A percentile compares a stretch with the other conserved stretches of the same genome.
phyloP scores from a whole-genome alignment of 2,329 filamentous ascomycete species.

The Fusarium poae region DNA sequence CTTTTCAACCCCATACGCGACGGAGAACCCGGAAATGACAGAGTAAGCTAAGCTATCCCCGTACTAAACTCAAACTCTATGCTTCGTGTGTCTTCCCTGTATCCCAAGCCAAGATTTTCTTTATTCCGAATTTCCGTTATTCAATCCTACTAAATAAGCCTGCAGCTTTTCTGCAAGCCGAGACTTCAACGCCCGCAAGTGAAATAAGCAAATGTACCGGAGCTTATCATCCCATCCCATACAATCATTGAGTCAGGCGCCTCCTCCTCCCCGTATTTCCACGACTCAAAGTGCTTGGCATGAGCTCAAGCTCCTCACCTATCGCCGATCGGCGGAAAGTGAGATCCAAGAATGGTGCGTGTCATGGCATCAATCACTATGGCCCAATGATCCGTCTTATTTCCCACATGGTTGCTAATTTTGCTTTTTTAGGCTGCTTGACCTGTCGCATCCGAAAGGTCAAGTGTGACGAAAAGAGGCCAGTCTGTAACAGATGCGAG shows the following conservation, averaged over 20 bases:
- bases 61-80: conserved; percentile 6
- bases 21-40: neutral
- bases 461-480: conserved; percentile 42
- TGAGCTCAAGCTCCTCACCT: conserved; percentile 16
- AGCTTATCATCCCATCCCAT: neutral
- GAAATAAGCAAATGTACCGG: neutral
- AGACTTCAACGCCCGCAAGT: conserved; percentile 1
- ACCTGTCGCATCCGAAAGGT: conserved; percentile 45
- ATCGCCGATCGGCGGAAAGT: conserved; percentile 30
- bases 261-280: neutral
- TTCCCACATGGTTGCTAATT: neutral
- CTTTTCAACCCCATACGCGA: neutral
- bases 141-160: neutral
- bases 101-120: neutral
- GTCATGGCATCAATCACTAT: neutral
- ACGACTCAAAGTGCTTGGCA: conserved; percentile 13
- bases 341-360: conserved; percentile 42
- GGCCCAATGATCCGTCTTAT: neutral
- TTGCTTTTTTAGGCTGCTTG: conserved; percentile 25
- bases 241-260: conserved; percentile 6
- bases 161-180: neutral
- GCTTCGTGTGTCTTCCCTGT: neutral
- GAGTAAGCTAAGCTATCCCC: neutral
- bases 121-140: neutral
- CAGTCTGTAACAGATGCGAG: conserved; percentile 36